Evolutionary conservation across 2,329 filamentous ascomycete species (phyloP), one percentile per base, ranked within the genome.

Genomic region (Corinectria fuckeliana): DNA sequence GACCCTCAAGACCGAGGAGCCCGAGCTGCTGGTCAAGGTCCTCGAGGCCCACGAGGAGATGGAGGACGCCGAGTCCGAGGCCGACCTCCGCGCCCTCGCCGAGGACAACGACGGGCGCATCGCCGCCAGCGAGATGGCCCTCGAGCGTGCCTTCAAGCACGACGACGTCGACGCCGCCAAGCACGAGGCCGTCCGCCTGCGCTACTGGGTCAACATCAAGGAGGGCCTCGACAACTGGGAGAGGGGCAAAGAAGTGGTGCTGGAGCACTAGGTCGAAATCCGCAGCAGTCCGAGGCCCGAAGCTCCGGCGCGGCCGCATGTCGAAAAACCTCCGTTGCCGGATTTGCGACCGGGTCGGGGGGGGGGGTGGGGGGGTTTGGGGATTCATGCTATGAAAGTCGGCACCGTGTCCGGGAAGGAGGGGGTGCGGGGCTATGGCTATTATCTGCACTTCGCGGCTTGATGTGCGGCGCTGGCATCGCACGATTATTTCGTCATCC

Each of bases 141-240:
- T 98, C 21, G 90, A 85, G 45, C 69, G 74, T 54, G 86, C 88
- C 1, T 94, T 98, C 72, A 81, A 78, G 62, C 69, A 75, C 8
- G 90, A 89, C 48, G 86, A 94, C 72, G 72, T 91, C 36, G 82
- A 88, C 38, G 77, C 62, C 8, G 94, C 93, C 14, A 88, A 85
- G 77, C 76, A 73, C 61, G 92, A 96, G 82, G 88, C 89, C 44
- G 87, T 97, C 2, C 82, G 85, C 74, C 77, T 97, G 78, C 82
- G 92, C 74, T 98, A 97, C 80, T 97, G 94, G 94, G 84, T 90
- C 56, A 97, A 93, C 76, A 89, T 98, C 61, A 84, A 87, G 62
- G 90, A 96, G 75, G 91, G 88, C 45, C 79, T 97, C 71, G 81
- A 90, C 72, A 86, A 88, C 63, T 97, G 94, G 93, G 92, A 97